Evolutionary conservation across 805 yeast species (phyloP).

Genomic region (Yamadazyma paraphyllophila): DNA sequence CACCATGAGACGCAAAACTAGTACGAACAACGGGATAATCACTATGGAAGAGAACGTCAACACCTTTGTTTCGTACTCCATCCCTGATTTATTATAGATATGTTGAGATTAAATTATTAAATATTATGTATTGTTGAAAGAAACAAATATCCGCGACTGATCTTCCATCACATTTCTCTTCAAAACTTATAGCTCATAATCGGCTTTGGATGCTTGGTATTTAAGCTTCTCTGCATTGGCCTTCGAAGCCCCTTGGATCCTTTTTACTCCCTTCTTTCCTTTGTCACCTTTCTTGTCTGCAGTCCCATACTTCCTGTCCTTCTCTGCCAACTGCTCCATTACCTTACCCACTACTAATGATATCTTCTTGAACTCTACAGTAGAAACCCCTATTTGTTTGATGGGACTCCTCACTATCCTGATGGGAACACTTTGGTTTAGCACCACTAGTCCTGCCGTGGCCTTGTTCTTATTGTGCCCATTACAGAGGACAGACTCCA

Average conservation of each 20-base stretch:
- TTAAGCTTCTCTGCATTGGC: not conserved
- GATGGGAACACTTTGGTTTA: constrained; percentile 41
- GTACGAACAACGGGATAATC: constrained; percentile 21
- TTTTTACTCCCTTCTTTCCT: not conserved
- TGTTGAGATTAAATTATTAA: too few relatives aligned
- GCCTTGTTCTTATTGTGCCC: constrained; percentile 24
- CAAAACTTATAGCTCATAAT: constrained; percentile 16
- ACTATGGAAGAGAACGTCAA: constrained; percentile 7
- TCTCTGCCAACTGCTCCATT: constrained; percentile 50
- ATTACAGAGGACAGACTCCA: constrained; percentile 19
- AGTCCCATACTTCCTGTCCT: constrained; percentile 21
- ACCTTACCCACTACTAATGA: constrained; percentile 51
- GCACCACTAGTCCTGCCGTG: constrained; percentile 33
- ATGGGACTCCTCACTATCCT: constrained; percentile 58
- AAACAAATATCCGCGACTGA: not conserved
- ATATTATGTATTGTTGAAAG: not conserved
- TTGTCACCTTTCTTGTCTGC: not conserved
- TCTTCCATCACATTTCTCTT: not conserved
- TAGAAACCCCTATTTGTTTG: constrained; percentile 37
- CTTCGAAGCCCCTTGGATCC: not conserved
- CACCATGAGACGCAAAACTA: constrained; percentile 20
- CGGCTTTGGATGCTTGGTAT: constrained; percentile 13
- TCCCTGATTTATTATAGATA: constrained; percentile 4
- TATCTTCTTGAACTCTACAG: constrained; percentile 47
- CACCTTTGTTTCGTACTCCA: constrained; percentile 22